Evolutionary conservation across 306 rosid species (phyloP).

Genomic region (Casuarina cunninghamiana): DNA sequence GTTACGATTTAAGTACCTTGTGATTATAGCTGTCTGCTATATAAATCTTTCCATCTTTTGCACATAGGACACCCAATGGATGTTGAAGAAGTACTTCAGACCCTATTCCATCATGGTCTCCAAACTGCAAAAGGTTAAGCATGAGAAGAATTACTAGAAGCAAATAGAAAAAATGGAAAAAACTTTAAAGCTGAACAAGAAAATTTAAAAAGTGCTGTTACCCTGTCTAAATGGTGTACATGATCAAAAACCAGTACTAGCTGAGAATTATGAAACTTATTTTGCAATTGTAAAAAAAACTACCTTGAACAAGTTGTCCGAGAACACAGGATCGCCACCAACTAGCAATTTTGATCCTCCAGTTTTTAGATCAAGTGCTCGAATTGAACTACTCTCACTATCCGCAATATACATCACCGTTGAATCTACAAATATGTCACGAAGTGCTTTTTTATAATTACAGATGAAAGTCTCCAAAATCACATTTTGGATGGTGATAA

Average conservation of each 20-base stretch:
- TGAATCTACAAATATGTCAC: conserved; percentile 46
- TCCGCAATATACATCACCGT: conserved; percentile 77
- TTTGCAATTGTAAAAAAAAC: conserved; percentile 26
- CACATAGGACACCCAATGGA: conserved; percentile 76
- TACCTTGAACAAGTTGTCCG: conserved; percentile 91
- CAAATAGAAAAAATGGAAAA: conserved; percentile 19
- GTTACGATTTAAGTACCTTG: conserved; percentile 57
- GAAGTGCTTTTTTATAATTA: conserved; percentile 16
- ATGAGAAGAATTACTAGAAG: conserved; percentile 21
- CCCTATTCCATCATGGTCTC: conserved; percentile 93
- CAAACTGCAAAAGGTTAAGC: conserved; percentile 62
- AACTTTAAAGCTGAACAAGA: conserved; percentile 11
- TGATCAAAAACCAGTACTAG: not conserved
- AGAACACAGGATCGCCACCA: conserved; percentile 80
- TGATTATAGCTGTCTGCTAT: conserved; percentile 92
- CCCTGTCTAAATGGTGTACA: conserved; percentile 5
- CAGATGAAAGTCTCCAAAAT: conserved; percentile 7
- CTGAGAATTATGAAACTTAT: conserved; percentile 9
- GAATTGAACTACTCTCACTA: conserved; percentile 97
- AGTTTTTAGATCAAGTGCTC: conserved; percentile 73
- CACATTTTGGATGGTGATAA: not conserved
- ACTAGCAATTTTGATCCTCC: conserved; percentile 87
- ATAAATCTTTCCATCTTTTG: conserved; percentile 64
- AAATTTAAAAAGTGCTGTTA: not conserved
- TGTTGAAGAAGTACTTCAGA: conserved; percentile 93